These are phyloP conservation scores for Mesostigma viride DNA, from an alignment of 139 green algal genomes.

Conservation along the genomic window DNA sequence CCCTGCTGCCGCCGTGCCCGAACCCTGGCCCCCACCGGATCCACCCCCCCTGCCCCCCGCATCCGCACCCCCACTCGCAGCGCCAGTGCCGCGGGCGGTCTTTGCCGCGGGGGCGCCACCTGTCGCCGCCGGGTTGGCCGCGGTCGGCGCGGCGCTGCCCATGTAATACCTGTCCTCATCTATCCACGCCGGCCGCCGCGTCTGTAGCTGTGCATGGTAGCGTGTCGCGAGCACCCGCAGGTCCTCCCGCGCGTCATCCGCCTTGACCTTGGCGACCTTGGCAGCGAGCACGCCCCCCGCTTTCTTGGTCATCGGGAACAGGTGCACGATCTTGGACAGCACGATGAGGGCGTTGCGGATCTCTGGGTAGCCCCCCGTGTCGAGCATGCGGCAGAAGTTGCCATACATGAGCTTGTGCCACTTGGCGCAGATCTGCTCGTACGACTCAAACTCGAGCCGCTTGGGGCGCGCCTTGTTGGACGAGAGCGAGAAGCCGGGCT, in stretches of 20 bases:
- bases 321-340: slow-evolving; percentile 32
- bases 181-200: no score
- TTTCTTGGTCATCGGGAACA: slow-evolving; percentile 15
- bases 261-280: slow-evolving; percentile 10
- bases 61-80: no score
- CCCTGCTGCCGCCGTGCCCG: no score
- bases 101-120: no score
- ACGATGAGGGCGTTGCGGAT: slow-evolving; percentile 43
- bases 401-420: slow-evolving; percentile 30
- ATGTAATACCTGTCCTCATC: no score
- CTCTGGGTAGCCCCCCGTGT: slow-evolving; percentile 38
- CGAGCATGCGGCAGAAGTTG: slow-evolving; percentile 31
- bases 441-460: background rate
- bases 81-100: no score
- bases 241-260: slow-evolving; percentile 14
- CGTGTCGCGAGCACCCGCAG: slow-evolving; percentile 12
- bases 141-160: no score
- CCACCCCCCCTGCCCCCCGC: no score
- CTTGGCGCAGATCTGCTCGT: slow-evolving; percentile 30
- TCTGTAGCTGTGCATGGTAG: slow-evolving; percentile 13
- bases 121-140: no score
- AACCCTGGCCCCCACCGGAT: no score
- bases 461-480: background rate
- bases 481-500: slow-evolving; percentile 13
- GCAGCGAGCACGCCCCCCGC: background rate